These are phyloP conservation scores for Rhodamnia argentea DNA, from an alignment of 345 rosid genomes.

Conservation along the genomic window DNA sequence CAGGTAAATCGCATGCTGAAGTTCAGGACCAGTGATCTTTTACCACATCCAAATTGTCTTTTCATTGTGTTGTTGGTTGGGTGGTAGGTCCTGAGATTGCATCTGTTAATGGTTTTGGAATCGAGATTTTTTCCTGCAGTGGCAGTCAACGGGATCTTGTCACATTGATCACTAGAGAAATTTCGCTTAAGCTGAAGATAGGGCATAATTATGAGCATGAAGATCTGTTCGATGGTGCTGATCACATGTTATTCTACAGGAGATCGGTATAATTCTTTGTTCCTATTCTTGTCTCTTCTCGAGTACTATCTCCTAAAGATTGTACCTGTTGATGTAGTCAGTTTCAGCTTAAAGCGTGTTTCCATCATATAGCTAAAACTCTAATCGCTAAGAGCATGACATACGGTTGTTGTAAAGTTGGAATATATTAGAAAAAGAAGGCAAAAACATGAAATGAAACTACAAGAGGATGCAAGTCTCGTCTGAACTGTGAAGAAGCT, in stretches of 20 bases:
- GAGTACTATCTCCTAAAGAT: background rate
- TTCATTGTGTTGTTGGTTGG: background rate
- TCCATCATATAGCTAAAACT: background rate
- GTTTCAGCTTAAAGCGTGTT: background rate
- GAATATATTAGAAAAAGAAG: background rate
- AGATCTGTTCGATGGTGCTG: background rate
- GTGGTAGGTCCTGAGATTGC: background rate
- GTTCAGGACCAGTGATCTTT: background rate
- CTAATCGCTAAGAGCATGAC: background rate
- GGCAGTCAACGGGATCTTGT: background rate
- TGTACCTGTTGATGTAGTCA: background rate
- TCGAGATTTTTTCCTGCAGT: background rate
- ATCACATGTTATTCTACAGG: background rate
- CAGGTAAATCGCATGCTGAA: background rate
- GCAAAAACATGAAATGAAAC: background rate
- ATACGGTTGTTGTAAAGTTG: background rate
- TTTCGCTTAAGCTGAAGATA: background rate
- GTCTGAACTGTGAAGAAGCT: background rate
- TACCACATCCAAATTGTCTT: background rate
- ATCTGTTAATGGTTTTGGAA: background rate
- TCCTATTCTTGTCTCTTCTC: background rate
- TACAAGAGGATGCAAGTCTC: background rate
- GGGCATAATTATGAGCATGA: fast-evolving
- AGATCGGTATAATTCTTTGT: background rate
- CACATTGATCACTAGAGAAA: fast-evolving